These are phyloP conservation scores for Tilletia caries DNA, from an alignment of 1,284 basidiomycete species.

Conservation along the genomic window DNA sequence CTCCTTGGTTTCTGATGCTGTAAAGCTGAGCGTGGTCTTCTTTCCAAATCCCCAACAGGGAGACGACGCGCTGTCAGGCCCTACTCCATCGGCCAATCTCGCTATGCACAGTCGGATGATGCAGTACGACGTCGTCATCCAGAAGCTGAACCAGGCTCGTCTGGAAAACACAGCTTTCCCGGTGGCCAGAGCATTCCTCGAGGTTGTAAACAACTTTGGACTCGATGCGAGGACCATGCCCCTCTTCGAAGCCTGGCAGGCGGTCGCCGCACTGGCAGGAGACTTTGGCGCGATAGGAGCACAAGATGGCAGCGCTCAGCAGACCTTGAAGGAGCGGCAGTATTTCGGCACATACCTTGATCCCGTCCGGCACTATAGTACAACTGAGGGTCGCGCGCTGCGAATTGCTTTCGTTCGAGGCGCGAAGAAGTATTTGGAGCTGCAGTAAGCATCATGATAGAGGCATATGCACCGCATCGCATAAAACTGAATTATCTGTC, in stretches of 20 bases:
- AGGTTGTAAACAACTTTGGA: slow-evolving; percentile 33
- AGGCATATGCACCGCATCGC: not conserved
- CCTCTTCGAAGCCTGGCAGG: slow-evolving; percentile 55
- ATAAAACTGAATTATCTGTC: not conserved
- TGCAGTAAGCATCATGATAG: slow-evolving; percentile 57
- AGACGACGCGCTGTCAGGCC: not conserved
- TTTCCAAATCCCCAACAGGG: not conserved
- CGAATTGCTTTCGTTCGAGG: slow-evolving; percentile 66
- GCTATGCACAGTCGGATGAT: slow-evolving; percentile 48
- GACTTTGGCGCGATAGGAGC: slow-evolving; percentile 57
- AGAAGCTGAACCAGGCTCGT: slow-evolving; percentile 45
- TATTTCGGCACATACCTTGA: slow-evolving; percentile 58
- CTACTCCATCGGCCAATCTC: slow-evolving; percentile 8
- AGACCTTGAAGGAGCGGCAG: slow-evolving; percentile 55
- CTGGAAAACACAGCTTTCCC: slow-evolving; percentile 34
- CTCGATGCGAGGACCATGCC: slow-evolving; percentile 46
- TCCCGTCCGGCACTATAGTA: slow-evolving; percentile 20
- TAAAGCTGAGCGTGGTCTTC: no score
- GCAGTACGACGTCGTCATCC: slow-evolving; percentile 45
- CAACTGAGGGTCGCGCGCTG: slow-evolving; percentile 35
- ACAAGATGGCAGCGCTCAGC: slow-evolving; percentile 42
- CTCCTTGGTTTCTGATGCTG: not conserved
- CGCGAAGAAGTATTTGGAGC: slow-evolving; percentile 70
- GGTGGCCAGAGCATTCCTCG: slow-evolving; percentile 40
- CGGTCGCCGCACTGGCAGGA: slow-evolving; percentile 56